Conservation (phyloP, 106 monocot species). For the Platanthera guangdongensis region DNA sequence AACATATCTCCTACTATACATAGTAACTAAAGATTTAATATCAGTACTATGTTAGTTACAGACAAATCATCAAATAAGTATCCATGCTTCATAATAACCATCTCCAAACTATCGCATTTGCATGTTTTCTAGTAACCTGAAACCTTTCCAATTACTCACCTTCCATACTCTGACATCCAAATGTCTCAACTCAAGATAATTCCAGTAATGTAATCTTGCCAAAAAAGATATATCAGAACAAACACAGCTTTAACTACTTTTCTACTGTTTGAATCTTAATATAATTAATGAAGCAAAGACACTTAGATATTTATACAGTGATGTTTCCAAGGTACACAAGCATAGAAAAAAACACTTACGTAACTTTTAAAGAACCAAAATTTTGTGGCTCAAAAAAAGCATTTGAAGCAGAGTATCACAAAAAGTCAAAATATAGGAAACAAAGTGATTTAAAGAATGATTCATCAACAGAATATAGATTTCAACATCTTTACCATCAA, state of each 20-base stretch:
- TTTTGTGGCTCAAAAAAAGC: neutral
- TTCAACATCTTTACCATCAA: neutral
- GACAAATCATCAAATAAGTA: too few species aligned
- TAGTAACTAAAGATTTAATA: too few species aligned
- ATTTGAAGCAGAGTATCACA: neutral
- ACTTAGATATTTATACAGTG: neutral
- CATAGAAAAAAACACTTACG: neutral
- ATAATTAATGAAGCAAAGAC: neutral
- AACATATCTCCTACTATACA: too few species aligned
- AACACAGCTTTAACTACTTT: neutral
- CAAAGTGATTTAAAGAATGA: neutral
- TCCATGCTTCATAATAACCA: too few species aligned
- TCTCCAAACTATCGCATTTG: too few species aligned
- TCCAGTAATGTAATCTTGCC: too few species aligned
- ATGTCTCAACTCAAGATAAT: too few species aligned
- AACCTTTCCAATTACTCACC: too few species aligned
- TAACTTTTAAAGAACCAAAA: neutral
- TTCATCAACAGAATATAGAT: neutral
- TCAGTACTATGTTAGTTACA: too few species aligned
- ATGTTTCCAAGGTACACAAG: neutral
- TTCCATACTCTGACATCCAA: too few species aligned
- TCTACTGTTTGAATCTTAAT: neutral
- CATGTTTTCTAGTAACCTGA: too few species aligned
- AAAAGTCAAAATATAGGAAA: neutral
- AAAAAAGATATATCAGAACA: too few species aligned